Conservation (phyloP, 2,329 filamentous ascomycete genomes). For the Capronia coronata region DNA sequence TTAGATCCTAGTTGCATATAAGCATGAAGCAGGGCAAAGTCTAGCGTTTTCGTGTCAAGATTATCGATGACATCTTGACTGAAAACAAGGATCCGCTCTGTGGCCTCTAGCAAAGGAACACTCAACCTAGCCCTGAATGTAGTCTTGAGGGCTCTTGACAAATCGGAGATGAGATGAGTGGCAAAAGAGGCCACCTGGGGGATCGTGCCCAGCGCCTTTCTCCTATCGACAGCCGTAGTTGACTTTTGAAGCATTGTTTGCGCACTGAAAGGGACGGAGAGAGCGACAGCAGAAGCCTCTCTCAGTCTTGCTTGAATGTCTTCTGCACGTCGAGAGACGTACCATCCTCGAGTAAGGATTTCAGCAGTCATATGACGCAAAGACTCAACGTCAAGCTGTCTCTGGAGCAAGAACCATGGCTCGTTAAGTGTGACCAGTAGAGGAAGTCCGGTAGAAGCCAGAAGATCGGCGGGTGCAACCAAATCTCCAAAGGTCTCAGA, state of each 20-base stretch:
- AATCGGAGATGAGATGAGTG: neutral
- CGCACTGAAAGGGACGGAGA: conserved; percentile 6
- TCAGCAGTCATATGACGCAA: neutral
- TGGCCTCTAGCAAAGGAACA: conserved; percentile 3
- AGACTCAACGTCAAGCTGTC: neutral
- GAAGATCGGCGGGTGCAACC: neutral
- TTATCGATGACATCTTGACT: conserved; percentile 47
- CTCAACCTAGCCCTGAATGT: neutral
- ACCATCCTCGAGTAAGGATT: conserved; percentile 14
- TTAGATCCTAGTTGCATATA: conserved; percentile 43
- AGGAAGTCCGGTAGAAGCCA: neutral
- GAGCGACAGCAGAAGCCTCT: neutral
- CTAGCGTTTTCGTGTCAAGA: conserved; percentile 39
- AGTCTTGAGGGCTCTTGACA: neutral
- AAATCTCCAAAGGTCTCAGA: neutral
- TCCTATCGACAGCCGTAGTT: neutral
- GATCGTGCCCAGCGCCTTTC: neutral
- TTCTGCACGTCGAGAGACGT: conserved; percentile 6
- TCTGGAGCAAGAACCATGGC: conserved; percentile 11
- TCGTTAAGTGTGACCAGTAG: conserved; percentile 13
- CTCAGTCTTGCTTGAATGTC: conserved; percentile 6
- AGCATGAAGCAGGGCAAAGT: conserved; percentile 50
- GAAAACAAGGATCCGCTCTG: conserved; percentile 35
- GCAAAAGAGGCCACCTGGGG: conserved; percentile 11
- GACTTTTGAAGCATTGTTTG: conserved; percentile 17